Percentiles rank a stretch among this genome's conserved stretches.
Evolutionary conservation across 2,329 filamentous ascomycete genomes (phyloP).

Genomic region (Shiraia sp.): DNA sequence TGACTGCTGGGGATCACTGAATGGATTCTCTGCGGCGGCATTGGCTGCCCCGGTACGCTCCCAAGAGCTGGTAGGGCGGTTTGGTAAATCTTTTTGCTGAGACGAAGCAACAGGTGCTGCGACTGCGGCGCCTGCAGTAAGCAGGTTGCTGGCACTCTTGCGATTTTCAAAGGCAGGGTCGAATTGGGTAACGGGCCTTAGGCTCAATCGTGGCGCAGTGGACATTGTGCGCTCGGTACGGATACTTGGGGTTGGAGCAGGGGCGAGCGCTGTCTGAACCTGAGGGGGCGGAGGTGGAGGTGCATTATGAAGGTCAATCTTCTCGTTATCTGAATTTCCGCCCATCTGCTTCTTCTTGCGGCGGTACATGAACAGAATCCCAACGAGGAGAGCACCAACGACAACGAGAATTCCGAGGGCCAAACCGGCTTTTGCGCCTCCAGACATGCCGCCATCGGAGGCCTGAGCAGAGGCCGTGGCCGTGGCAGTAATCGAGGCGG

Average conservation of each 20-base stretch:
- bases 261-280: conserved; percentile 11
- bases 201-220: conserved; percentile 76
- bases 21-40: conserved; percentile 67
- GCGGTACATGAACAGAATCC: conserved; percentile 73
- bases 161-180: conserved; percentile 64
- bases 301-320: conserved; percentile 37
- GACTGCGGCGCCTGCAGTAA: conserved; percentile 37
- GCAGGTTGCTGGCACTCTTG: conserved; percentile 44
- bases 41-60: conserved; percentile 44
- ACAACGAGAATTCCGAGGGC: conserved; percentile 78
- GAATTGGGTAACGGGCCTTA: conserved; percentile 84
- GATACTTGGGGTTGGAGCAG: conserved; percentile 38
- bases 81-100: conserved; percentile 23
- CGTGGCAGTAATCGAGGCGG: conserved; percentile 30
- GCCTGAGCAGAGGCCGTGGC: conserved; percentile 28
- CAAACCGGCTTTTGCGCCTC: conserved; percentile 73
- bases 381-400: conserved; percentile 66
- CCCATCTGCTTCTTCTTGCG: conserved; percentile 67
- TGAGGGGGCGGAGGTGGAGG: conserved; percentile 34
- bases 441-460: conserved; percentile 46
- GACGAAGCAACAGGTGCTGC: conserved; percentile 24
- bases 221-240: conserved; percentile 52
- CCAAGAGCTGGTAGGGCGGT: conserved; percentile 41
- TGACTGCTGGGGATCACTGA: conserved; percentile 56
- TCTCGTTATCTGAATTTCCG: conserved; percentile 50